Evolutionary conservation across 495 filamentous ascomycete genomes (phyloP), one percentile per base, ranked within the genome.

Genomic region (Lichenothelia convexa): DNA sequence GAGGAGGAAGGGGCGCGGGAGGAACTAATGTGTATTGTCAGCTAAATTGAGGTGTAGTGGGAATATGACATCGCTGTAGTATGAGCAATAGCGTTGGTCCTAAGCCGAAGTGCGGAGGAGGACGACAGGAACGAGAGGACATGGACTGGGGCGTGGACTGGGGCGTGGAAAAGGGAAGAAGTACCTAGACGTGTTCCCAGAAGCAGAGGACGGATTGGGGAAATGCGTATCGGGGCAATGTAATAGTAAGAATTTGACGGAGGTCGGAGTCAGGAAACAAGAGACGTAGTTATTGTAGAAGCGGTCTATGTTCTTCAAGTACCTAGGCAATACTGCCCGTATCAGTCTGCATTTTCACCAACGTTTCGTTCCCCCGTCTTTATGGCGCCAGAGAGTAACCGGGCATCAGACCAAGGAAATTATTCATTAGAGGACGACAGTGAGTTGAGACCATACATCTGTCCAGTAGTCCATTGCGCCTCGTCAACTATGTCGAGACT

Each of bases 401-500:
- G n/a, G n/a, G n/a, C n/a, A n/a, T n/a, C n/a, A n/a, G n/a, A n/a
- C n/a, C n/a, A n/a, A n/a, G n/a, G n/a, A n/a, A n/a, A n/a, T n/a
- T n/a, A n/a, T n/a, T n/a, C n/a, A 16, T 16, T 4, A n/a, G 13
- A 24, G 22, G 30, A 24, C n/a, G 31, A 18, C 30, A 32, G 29
- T n/a, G 2, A 39, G 9, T 18, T 24, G 23, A 13, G 21, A 4
- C 59, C 54, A 30, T 59, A 91, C 82, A 89, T 78, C 50, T 75
- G 71, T 11, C 76, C 75, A 43, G 58, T 76, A 9, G 66, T 73
- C 89, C 91, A 97, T 57, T 94, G 87, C 15, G 84, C 68, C 49
- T 97, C 89, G 57, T 95, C 89, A 17, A 93, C 75, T 31, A 94
- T 83, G 52, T 97, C 89, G 30, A 97, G 61, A 46, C 76, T 78